Conservation (phyloP, 1,139 yeast genomes). For the Suhomyces panamericanus region DNA sequence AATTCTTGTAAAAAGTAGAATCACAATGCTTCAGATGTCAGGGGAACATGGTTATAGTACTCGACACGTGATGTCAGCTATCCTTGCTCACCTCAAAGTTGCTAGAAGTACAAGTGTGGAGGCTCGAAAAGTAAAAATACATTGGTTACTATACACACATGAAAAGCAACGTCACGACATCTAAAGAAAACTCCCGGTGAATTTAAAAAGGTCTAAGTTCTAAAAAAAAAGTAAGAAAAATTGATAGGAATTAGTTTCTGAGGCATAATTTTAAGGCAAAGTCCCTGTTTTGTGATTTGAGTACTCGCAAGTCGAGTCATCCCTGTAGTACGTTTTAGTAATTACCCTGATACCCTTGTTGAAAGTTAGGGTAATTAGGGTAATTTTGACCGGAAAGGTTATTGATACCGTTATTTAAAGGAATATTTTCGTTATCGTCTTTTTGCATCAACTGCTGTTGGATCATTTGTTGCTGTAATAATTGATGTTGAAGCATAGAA, state of each 20-base stretch:
- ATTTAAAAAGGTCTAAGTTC: no score
- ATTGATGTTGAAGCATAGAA: conserved; percentile 17
- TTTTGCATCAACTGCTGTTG: conserved; percentile 15
- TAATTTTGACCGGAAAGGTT: conserved; percentile 9
- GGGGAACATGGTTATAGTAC: no score
- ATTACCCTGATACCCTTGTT: conserved; percentile 14
- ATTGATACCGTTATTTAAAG: conserved; percentile 8
- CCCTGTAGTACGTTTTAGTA: conserved; percentile 2
- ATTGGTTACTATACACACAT: not conserved
- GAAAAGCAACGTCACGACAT: no score
- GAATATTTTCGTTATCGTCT: conserved; percentile 11
- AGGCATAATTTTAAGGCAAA: not conserved
- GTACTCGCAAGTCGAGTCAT: not conserved
- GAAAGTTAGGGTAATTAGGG: conserved; percentile 12
- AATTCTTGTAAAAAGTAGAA: no score
- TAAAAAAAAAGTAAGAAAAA: no score
- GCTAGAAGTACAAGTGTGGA: no score
- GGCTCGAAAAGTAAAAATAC: no score
- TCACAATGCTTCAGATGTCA: no score
- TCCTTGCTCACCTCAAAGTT: no score
- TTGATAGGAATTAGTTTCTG: no score
- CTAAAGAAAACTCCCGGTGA: no score
- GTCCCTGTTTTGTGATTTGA: not conserved
- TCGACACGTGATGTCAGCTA: no score
- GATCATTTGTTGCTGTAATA: conserved; percentile 18